Conservation (phyloP, 2,329 filamentous ascomycete genomes). For the Calonectria hongkongensis region DNA sequence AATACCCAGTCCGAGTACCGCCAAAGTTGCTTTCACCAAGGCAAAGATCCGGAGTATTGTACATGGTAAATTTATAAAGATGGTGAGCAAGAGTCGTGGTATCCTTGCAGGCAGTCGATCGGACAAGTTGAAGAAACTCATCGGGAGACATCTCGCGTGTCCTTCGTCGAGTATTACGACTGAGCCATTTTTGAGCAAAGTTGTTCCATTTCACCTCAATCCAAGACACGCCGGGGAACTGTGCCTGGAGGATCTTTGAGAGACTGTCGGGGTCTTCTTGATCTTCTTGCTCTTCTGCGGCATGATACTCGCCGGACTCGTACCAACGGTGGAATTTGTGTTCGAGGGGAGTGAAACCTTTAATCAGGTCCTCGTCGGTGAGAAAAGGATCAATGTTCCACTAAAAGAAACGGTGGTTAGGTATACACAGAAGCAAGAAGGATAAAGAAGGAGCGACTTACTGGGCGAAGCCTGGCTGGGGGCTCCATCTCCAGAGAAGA, state of each 20-base stretch:
- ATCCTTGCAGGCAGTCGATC: background rate
- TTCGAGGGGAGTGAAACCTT: background rate
- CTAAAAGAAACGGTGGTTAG: background rate
- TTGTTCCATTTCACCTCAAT: background rate
- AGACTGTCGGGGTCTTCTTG: background rate
- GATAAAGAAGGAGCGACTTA: background rate
- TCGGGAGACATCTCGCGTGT: background rate
- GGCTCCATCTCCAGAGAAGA: background rate
- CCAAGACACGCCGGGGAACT: background rate
- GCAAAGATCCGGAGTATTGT: background rate
- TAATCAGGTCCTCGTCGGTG: background rate
- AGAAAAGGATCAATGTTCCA: background rate
- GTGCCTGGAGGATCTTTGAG: background rate
- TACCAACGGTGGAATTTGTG: background rate
- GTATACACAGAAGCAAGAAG: background rate
- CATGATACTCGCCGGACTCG: background rate
- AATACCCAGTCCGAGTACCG: background rate
- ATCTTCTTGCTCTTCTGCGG: background rate
- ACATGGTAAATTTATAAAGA: background rate
- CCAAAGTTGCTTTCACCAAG: conserved; percentile 4
- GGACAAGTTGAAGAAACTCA: background rate
- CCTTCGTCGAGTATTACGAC: background rate
- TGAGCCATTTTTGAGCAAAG: background rate
- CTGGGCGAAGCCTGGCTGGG: background rate
- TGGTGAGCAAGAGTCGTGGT: background rate